Evolutionary conservation across 305 asterid species (phyloP).

Genomic region (Plantago lanceolata): DNA sequence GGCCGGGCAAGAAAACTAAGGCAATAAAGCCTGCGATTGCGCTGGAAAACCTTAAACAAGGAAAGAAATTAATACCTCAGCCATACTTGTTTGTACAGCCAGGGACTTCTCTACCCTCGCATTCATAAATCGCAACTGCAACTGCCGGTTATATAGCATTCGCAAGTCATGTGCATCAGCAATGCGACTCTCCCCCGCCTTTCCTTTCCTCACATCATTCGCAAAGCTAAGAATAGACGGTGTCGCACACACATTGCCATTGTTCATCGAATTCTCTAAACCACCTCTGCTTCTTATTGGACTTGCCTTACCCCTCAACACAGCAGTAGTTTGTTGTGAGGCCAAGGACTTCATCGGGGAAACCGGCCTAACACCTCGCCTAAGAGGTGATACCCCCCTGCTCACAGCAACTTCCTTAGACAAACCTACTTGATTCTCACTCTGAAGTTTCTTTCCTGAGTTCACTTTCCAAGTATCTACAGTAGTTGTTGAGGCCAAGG

Average conservation of each 20-base stretch:
- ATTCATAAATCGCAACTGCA: constrained; percentile 82
- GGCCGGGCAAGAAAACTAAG: neutral
- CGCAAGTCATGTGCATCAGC: constrained; percentile 73
- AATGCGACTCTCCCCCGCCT: constrained; percentile 52
- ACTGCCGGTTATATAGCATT: constrained; percentile 54
- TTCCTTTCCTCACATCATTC: constrained; percentile 67
- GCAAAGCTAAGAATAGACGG: constrained; percentile 56
- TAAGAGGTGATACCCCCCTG: constrained; percentile 61
- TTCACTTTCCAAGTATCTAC: constrained; percentile 38
- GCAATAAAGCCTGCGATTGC: constrained; percentile 10
- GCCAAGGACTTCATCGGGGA: constrained; percentile 54
- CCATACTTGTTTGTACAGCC: constrained; percentile 44
- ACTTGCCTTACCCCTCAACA: constrained; percentile 56
- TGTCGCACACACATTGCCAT: constrained; percentile 36
- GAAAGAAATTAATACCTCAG: constrained; percentile 52
- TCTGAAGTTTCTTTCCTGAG: constrained; percentile 34
- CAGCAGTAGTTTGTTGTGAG: constrained; percentile 34
- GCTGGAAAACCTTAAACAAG: neutral
- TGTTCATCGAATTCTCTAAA: constrained; percentile 30
- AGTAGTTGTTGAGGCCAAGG: too few species aligned
- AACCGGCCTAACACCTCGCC: constrained; percentile 54
- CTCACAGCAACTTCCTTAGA: constrained; percentile 35
- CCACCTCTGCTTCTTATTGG: constrained; percentile 55
- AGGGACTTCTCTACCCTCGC: constrained; percentile 57
- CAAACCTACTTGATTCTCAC: constrained; percentile 29